These are phyloP conservation scores for Aurinia saxatilis DNA, from an alignment of 345 rosid genomes.

Conservation along the genomic window DNA sequence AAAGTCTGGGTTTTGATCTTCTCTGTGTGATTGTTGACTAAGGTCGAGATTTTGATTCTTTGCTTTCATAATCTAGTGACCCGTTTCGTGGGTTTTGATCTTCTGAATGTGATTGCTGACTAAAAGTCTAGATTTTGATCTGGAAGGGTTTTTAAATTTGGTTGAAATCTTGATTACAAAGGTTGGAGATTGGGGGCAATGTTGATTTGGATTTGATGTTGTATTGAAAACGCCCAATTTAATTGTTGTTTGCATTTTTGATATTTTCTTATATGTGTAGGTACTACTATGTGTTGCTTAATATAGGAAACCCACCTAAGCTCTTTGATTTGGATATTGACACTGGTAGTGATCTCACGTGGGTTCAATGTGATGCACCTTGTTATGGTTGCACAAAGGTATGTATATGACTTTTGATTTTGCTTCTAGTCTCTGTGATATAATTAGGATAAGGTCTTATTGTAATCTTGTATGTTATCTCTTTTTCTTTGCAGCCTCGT, in stretches of 20 bases:
- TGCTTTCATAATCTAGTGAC: no score
- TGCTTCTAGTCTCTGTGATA: not conserved
- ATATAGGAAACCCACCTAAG: constrained; percentile 76
- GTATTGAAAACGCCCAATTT: not conserved
- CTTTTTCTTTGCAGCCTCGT: constrained; percentile 43
- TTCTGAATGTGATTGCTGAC: not conserved
- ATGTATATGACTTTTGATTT: not conserved
- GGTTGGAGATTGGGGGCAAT: not conserved
- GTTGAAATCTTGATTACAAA: not conserved
- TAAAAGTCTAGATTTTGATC: not conserved
- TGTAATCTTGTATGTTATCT: not conserved
- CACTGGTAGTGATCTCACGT: constrained; percentile 92
- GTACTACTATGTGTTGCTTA: constrained; percentile 56
- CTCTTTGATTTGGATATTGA: constrained; percentile 78
- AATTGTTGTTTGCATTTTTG: constrained; percentile 7
- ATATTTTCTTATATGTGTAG: constrained; percentile 24
- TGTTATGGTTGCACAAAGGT: constrained; percentile 83
- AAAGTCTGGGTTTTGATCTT: not conserved
- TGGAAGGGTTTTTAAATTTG: not conserved
- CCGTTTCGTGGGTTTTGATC: not conserved
- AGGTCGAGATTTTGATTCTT: not conserved
- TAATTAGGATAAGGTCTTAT: not conserved
- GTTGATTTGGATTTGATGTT: not conserved
- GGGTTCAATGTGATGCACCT: constrained; percentile 98
- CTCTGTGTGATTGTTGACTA: not conserved